Base-by-base conservation (phyloP, 352 stramenopile genomes). In the Chrysophaeum taylorii region DNA sequence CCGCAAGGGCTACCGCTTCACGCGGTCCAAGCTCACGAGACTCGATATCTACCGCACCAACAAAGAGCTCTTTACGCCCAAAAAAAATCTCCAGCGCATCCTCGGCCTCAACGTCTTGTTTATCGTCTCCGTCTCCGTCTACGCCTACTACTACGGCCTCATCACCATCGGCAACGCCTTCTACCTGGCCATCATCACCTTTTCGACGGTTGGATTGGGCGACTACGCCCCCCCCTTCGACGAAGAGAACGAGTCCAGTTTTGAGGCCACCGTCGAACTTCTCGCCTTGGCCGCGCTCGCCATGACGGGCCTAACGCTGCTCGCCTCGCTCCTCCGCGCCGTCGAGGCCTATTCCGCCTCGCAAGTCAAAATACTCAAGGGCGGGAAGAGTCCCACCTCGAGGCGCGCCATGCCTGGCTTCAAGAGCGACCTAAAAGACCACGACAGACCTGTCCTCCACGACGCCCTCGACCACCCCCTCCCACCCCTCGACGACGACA, bases 131-230 rank as follows among this genome's bases (percentile, higher is more conserved):
- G 48, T 60, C 48, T 9, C 48, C 5, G 5, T 60, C 18, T 18
- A 9, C 18, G 25, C 48, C 18, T 21, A n/a, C 18, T 21, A 31
- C 18, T 5, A 5, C 18, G 18, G 18, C 48, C 18, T n/a, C 18
- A 60, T 60, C 5, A 60, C 48, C 48, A 33, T 60, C 48, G 48
- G 48, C 48, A 60, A 60, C 48, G 48, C 48, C 18, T 18, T 25
- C 18, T 60, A 60, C 48, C 9, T 60, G 18, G 48, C 5, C 48
- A 25, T 60, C 5, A 21, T 60, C 5, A 60, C 48, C 18, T 60
- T 60, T 25, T 33, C 48, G 48, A 60, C 48, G 5, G 48, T 60
- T 18, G 48, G 48, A 18, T 25, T 60, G 5, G 48, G 48, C 18
- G 48, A 60, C 25, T 60, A 33, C 48, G 48, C 48, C 9, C 48